These are phyloP conservation scores for Populus trichocarpa DNA, from an alignment of 441 rosid species.

Conservation along the genomic window DNA sequence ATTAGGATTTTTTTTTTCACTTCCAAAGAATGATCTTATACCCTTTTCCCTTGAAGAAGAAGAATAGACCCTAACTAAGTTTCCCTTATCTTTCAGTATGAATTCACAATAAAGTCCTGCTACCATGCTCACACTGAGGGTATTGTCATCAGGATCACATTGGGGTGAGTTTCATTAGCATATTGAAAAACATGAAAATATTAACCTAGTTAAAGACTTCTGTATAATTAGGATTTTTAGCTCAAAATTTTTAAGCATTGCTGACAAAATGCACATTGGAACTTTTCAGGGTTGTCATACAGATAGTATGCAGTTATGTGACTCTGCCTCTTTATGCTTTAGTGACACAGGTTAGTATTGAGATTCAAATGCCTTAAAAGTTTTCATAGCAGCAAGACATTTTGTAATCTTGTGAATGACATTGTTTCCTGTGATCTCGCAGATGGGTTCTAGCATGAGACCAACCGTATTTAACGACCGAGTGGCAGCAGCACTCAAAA, in stretches of 20 bases:
- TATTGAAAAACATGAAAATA: background rate
- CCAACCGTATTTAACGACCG: slow-evolving; percentile 84
- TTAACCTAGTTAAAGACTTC: background rate
- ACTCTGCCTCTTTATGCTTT: slow-evolving; percentile 91
- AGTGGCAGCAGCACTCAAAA: slow-evolving; percentile 77
- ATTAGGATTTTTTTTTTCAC: background rate
- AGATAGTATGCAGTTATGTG: slow-evolving; percentile 86
- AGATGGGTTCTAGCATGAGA: slow-evolving; percentile 96
- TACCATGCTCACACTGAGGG: slow-evolving; percentile 54
- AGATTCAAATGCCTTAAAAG: background rate
- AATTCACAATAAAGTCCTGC: slow-evolving; percentile 47
- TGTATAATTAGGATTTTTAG: background rate
- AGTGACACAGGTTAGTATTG: slow-evolving; percentile 74
- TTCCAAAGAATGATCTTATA: background rate
- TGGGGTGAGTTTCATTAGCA: slow-evolving; percentile 59
- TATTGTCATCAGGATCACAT: slow-evolving; percentile 58
- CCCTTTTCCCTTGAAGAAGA: background rate
- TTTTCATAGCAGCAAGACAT: background rate
- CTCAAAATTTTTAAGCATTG: background rate
- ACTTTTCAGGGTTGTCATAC: slow-evolving; percentile 63
- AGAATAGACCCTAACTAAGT: background rate
- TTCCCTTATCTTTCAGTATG: slow-evolving; percentile 43
- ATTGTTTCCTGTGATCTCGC: slow-evolving; percentile 8
- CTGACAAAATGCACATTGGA: slow-evolving; percentile 10
- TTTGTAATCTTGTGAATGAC: background rate